A percentile compares a stretch with the other conserved stretches of the same genome.
Evolutionary conservation across 2,329 filamentous ascomycete genomes (phyloP).

Genomic region (Fusarium clavum): DNA sequence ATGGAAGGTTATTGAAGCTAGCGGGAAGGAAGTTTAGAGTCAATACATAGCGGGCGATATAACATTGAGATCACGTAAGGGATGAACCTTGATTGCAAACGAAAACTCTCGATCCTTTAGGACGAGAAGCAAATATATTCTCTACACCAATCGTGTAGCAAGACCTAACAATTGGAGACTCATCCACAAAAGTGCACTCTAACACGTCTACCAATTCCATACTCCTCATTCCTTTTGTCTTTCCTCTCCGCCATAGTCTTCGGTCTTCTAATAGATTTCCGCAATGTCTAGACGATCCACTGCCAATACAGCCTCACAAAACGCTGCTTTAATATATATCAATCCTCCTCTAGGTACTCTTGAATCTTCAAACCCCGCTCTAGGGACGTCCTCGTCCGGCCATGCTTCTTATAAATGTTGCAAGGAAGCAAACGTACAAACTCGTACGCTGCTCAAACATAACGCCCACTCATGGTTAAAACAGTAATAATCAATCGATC

Average conservation of each 20-base stretch:
- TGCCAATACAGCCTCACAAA: slow-evolving; percentile 6
- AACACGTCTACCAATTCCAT: background rate
- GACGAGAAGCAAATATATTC: slow-evolving; percentile 26
- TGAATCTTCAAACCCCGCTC: slow-evolving; percentile 18
- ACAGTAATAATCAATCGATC: slow-evolving; percentile 12
- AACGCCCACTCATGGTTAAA: slow-evolving; percentile 36
- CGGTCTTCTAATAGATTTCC: slow-evolving; percentile 18
- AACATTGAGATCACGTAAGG: background rate
- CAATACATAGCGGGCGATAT: no score
- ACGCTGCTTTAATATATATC: slow-evolving; percentile 3
- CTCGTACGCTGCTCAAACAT: slow-evolving; percentile 14
- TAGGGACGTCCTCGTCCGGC: slow-evolving; percentile 23
- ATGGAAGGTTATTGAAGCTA: slow-evolving; percentile 53
- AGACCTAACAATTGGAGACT: slow-evolving; percentile 8
- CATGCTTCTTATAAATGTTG: slow-evolving; percentile 25
- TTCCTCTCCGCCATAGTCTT: slow-evolving; percentile 7
- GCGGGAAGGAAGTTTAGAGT: background rate
- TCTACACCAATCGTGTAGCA: slow-evolving; percentile 9
- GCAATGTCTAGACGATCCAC: slow-evolving; percentile 22
- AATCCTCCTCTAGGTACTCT: slow-evolving; percentile 5
- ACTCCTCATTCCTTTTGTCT: slow-evolving; percentile 11
- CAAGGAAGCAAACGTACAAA: slow-evolving; percentile 17
- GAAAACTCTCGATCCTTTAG: slow-evolving; percentile 2
- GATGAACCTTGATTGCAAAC: background rate
- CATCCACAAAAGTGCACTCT: slow-evolving; percentile 10